phyloP scores from a whole-genome alignment of 805 yeast genomes.

The Starmerella ratchasimensis region DNA sequence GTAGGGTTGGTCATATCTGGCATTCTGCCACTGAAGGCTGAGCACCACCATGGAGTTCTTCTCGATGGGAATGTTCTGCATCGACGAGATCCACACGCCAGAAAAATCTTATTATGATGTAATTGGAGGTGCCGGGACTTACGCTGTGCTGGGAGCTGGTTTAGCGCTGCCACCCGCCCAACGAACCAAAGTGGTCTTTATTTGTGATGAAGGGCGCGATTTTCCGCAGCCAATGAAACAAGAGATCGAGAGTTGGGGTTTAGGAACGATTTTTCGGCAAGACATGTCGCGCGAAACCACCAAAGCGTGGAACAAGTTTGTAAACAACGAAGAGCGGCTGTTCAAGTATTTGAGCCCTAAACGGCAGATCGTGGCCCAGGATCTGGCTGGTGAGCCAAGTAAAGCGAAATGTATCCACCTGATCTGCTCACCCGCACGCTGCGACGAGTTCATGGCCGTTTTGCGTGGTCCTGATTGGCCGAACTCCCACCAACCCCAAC shows the following conservation, averaged over 20 bases:
- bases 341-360: slow-evolving; percentile 55
- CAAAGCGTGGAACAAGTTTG: slow-evolving; percentile 68
- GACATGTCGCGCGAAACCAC: slow-evolving; percentile 50
- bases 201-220: slow-evolving; percentile 69
- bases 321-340: slow-evolving; percentile 42
- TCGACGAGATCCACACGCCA: slow-evolving; percentile 67
- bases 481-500: too few relatives aligned
- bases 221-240: slow-evolving; percentile 41
- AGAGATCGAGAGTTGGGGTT: slow-evolving; percentile 44
- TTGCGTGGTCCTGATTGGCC: slow-evolving; percentile 18
- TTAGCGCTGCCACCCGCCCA: slow-evolving; percentile 31
- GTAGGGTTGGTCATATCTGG: too few relatives aligned
- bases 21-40: too few relatives aligned
- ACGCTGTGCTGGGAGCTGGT: slow-evolving; percentile 61
- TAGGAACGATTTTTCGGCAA: slow-evolving; percentile 44
- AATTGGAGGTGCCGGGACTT: slow-evolving; percentile 86
- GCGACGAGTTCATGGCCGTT: slow-evolving; percentile 34
- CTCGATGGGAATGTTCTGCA: slow-evolving; percentile 77
- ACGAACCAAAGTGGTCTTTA: slow-evolving; percentile 40
- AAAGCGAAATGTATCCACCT: slow-evolving; percentile 45
- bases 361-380: slow-evolving; percentile 43
- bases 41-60: slow-evolving; percentile 29
- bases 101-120: slow-evolving; percentile 33
- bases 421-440: slow-evolving; percentile 58
- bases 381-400: slow-evolving; percentile 36